Percentiles rank a stretch among this genome's conserved stretches.
phyloP scores from a whole-genome alignment of 2,329 filamentous ascomycete genomes.

The Xylaria sp. region DNA sequence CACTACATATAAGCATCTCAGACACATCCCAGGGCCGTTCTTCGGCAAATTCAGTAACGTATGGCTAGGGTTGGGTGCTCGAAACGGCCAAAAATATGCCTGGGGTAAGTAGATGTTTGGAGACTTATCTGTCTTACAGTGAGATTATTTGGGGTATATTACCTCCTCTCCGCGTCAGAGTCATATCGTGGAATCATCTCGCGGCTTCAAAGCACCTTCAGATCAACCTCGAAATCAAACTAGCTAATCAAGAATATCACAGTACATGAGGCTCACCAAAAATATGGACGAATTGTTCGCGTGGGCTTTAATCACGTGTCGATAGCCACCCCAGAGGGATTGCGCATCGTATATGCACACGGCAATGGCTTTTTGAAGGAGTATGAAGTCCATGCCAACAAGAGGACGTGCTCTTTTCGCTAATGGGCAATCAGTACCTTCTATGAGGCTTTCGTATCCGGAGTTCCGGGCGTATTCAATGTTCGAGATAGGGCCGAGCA shows the following conservation, averaged over 20 bases:
- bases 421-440: slow-evolving; percentile 22
- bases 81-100: slow-evolving; percentile 31
- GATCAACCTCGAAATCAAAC: not conserved
- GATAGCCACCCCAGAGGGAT: slow-evolving; percentile 31
- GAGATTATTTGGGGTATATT: not conserved
- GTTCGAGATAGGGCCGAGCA: slow-evolving; percentile 31
- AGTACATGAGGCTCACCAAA: slow-evolving; percentile 34
- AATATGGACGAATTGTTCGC: slow-evolving; percentile 31
- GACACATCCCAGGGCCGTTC: slow-evolving; percentile 32
- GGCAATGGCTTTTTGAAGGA: slow-evolving; percentile 36
- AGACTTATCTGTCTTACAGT: not conserved
- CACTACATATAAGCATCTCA: slow-evolving; percentile 34
- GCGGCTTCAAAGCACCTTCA: too few species aligned
- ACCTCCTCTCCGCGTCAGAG: not conserved
- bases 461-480: slow-evolving; percentile 32
- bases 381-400: slow-evolving; percentile 2
- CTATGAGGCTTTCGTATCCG: slow-evolving; percentile 33
- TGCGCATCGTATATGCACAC: slow-evolving; percentile 33
- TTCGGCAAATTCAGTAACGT: slow-evolving; percentile 35
- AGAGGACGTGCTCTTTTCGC: not conserved
- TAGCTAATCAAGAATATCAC: not conserved
- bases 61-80: slow-evolving; percentile 34
- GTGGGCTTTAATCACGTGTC: slow-evolving; percentile 37
- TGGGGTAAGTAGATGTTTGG: slow-evolving; percentile 21
- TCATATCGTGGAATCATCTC: not conserved